Percentiles rank a stretch among this genome's conserved stretches.
Conservation (phyloP, 1,284 basidiomycete genomes). For the Boletus semigastroideus region DNA sequence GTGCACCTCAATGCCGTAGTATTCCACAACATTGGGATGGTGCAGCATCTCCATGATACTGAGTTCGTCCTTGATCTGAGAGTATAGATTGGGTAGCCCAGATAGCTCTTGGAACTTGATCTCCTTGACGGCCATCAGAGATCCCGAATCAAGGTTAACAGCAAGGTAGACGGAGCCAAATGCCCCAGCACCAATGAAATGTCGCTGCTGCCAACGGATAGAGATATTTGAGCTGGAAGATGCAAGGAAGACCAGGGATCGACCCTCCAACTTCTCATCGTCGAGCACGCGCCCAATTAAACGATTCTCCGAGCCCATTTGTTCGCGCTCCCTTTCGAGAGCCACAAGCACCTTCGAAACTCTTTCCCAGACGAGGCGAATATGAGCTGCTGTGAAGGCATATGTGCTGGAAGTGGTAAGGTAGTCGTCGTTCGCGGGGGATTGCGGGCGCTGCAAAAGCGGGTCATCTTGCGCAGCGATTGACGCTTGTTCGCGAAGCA, state of each 20-base stretch:
- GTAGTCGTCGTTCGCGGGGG: conserved; percentile 38
- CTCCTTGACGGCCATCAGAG: conserved; percentile 99
- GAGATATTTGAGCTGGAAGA: conserved; percentile 94
- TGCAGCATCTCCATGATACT: conserved; percentile 98
- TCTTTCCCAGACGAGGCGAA: conserved; percentile 74
- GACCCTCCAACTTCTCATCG: conserved; percentile 88
- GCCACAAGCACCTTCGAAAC: conserved; percentile 57
- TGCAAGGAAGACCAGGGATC: conserved; percentile 88
- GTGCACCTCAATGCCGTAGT: conserved; percentile 99
- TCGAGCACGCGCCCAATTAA: conserved; percentile 88
- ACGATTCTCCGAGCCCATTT: conserved; percentile 67
- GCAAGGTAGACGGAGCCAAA: conserved; percentile 98
- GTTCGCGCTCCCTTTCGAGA: conserved; percentile 63
- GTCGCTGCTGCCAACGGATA: conserved; percentile 97
- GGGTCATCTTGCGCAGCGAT: conserved; percentile 52
- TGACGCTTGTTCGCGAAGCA: conserved; percentile 61
- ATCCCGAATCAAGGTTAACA: conserved; percentile 95
- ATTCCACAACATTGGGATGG: conserved; percentile 98
- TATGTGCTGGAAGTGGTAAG: conserved; percentile 37
- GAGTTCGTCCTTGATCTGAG: conserved; percentile 96
- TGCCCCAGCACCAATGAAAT: conserved; percentile 96
- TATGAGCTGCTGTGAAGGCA: conserved; percentile 59
- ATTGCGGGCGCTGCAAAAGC: conserved; percentile 38
- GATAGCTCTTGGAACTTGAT: conserved; percentile 96
- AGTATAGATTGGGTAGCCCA: conserved; percentile 79